These are phyloP conservation scores for Nidula niveotomentosa DNA, from an alignment of 1,284 basidiomycete genomes.

Conservation along the genomic window DNA sequence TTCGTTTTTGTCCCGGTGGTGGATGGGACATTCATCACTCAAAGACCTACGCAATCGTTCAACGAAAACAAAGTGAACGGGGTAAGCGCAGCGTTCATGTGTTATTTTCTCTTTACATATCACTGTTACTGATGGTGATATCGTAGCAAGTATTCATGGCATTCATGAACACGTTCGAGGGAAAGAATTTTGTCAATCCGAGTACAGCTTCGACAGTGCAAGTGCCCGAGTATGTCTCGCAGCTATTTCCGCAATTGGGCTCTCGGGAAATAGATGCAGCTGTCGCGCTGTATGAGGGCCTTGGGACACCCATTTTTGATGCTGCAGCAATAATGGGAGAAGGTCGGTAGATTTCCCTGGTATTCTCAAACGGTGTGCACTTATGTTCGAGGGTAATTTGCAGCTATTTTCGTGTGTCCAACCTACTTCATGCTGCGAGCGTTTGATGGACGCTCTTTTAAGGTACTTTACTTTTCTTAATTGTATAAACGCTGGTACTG, in stretches of 20 bases:
- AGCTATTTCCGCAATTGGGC: constrained; percentile 36
- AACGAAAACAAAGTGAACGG: constrained; percentile 34
- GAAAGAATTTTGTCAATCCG: constrained; percentile 33
- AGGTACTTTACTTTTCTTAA: constrained; percentile 15
- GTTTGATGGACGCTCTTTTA: constrained; percentile 26
- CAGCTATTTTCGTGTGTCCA: constrained; percentile 36
- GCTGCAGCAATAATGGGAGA: constrained; percentile 39
- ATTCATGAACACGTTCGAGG: constrained; percentile 40
- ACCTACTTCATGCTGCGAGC: constrained; percentile 29
- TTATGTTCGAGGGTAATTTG: too few relatives aligned
- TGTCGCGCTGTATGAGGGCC: constrained; percentile 23
- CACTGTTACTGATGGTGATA: neutral
- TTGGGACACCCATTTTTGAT: constrained; percentile 29
- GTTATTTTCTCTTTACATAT: neutral
- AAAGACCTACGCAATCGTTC: constrained; percentile 37
- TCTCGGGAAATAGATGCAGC: constrained; percentile 19
- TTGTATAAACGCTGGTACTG: neutral
- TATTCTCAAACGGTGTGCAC: too few relatives aligned
- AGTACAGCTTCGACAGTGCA: constrained; percentile 21
- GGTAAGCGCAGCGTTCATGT: constrained; percentile 29
- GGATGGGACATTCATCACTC: constrained; percentile 43
- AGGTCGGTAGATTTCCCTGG: constrained; percentile 21
- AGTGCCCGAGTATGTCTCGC: constrained; percentile 26
- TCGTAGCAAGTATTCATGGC: constrained; percentile 27
- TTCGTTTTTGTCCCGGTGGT: constrained; percentile 41